Base-by-base conservation (phyloP, 169 alveolate genomes). In the Babesia gibsoni region DNA sequence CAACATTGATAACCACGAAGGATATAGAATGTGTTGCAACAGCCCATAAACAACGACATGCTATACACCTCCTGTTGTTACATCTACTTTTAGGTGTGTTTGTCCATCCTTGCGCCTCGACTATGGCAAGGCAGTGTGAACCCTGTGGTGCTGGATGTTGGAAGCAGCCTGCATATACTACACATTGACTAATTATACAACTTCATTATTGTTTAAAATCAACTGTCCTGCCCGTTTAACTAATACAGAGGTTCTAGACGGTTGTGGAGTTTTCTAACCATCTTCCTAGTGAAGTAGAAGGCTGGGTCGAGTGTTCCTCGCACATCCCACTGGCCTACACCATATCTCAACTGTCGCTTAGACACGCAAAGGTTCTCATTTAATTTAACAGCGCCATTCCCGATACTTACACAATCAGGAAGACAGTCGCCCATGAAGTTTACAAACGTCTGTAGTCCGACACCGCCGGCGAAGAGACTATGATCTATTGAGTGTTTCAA, bases 301-400 rank as follows among this genome's bases (percentile, higher is more conserved):
- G 74, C 32, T 1, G 87, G 87, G 45, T 78, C 87, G 57, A 78
- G 39, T 6, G 87, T 78, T 8, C 87, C 87, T 30, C 73, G 72
- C 43, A 78, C 52, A 7, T 14, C 46, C 87, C 87, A 78, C 20
- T 57, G 68, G 14, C 58, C 46, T 27, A 33, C 45, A 12, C 68
- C 58, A 23, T 56, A 8, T 20, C 65, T 37, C 10, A 18, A 42
- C n/a, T 18, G 43, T 33, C 32, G 2, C 7, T 48, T 67, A 25
- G 36, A 4, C 33, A 66, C 70, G 3, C n/a, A 20, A 20, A 42
- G 50, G 25, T 37, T 54, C 33, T 49, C 69, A 39, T 54, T 69
- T 14, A 67, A 23, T 27, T 18, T 48, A n/a, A 63, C 46, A 6
- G 27, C 67, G 33, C 87, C 82, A 10, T 37, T 4, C 8, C 25